Base-by-base conservation (phyloP, 768 basidiomycete genomes). In the Solioccasus polychromus region DNA sequence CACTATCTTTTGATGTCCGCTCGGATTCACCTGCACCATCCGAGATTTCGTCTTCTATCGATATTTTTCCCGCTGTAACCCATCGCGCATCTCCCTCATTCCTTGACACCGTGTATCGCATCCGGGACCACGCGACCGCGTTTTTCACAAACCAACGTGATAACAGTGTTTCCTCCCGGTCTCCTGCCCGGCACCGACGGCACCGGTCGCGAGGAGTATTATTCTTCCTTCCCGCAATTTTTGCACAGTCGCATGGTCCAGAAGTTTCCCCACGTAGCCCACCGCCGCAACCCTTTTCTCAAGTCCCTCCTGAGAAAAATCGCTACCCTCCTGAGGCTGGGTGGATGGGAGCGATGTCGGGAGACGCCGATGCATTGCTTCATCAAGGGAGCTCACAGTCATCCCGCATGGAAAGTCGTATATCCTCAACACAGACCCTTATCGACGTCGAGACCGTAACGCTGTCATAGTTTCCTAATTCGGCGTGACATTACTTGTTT, bases 191-290 rank as follows among this genome's bases (percentile, higher is more conserved):
- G 37, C 64, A 71, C 36, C 67, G 78, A 45, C 66, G 64, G 19
- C 71, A 77, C 45, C 70, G 71, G 45, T 75, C 76, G 38, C 76
- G 81, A 31, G 82, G 85, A 26, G 78, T 88, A 31, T 66, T 90
- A 39, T 90, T 87, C 68, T 89, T 90, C 73, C 74, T 92, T 39
- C 89, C 89, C 18, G 85, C 88, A 26, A 82, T 88, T 55, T 85
- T 90, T 61, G 74, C 85, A 4, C 71, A 79, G 9, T 62, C 68
- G 12, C 65, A 63, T 35, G 55, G 51, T 38, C 45, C 61, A 23
- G 68, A 71, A 45, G 43, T 64, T 22, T 38, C 53, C 43, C 56
- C 55, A 42, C 63, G 63, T 17, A 67, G 62, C 18, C 66, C 68
- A 1, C 64, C 64, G 7, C 63, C 66, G 1, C 66, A 53, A 35